Evolutionary conservation across 164 flowering plant genomes (phyloP), one percentile per base, ranked within the genome.

Genomic region (Paratinospora sagittata): DNA sequence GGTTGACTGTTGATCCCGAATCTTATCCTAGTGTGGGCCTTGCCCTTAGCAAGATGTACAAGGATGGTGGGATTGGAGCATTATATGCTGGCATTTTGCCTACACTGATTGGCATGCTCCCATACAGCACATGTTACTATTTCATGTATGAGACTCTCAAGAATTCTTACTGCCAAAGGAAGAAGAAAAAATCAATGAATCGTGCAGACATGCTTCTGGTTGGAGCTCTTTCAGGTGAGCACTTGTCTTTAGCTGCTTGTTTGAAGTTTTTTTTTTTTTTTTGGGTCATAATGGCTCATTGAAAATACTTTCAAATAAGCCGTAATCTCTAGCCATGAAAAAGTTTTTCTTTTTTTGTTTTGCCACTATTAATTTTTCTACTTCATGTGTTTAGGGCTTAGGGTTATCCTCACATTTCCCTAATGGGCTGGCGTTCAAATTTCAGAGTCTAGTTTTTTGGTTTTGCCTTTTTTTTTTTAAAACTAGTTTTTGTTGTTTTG

Each of bases 101-200:
- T 6, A 95, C 98, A 19, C 81, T 95, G 58, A 80, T 92, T 37
- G 99, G 99, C 63, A 92, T 95, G 97, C 94, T 95, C 57, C 99
- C 99, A 0, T 95, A 95, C 80, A 92, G 97, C 73, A 91, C 99
- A 0, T 88, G 98, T 72, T 91, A 86, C 79, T 95, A 95, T 78
- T 95, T 90, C 78, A 85, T 92, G 93, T 95, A 95, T 19, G 99
- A 95, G 76, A 87, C 84, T 30, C 69, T 92, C 81, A 92, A 92
- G 82, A 87, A 68, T 36, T 81, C 90, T 39, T 91, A 90, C 76
- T 92, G 97, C 74, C 47, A 65, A 69, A 71, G 84, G 49, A 83
- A 83, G 81, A 90, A 91, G 55, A 95, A 91, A 71, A 78, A 82
- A 70, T 75, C 89, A 12, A 69, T 95, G 61, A 90, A 73, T 63